Evolutionary conservation across 2,329 filamentous ascomycete genomes (phyloP), one percentile per base, ranked within the genome.

Genomic region (Pseudogymnoascus sp.): DNA sequence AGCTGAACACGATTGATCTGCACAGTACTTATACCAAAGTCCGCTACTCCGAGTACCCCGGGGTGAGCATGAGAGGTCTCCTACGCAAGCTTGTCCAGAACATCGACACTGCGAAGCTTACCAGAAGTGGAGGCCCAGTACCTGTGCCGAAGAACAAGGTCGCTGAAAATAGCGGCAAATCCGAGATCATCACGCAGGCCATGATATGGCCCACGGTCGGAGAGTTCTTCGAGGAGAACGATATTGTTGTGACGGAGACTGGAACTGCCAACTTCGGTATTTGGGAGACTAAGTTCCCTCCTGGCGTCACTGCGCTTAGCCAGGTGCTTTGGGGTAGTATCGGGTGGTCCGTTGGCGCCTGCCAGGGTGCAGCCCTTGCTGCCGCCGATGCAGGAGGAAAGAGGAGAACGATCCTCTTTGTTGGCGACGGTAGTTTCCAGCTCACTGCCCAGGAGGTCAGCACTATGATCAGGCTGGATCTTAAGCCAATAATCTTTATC

Each of bases 201-300:
- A 90, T 82, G 79, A 81, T 96, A 72, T 96, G 90, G 90, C 88
- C 88, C 0, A 82, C 82, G 38, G 77, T 94, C 14, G 86, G 88
- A 37, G 79, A 86, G 64, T 95, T 88, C 78, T 76, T 96, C 8
- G 79, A 81, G 60, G 78, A 85, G 60, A 80, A 85, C 50, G 91
- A 96, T 68, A 83, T 95, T 61, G 78, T 96, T 60, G 82, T 96
- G 58, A 93, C 91, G 0, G 91, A 95, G 73, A 96, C 91, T 2
- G 91, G 91, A 38, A 96, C 91, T 0, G 80, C 90, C 62, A 93
- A 91, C 75, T 93, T 95, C 72, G 91, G 91, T 61, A 89, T 94
- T 68, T 91, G 89, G 84, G 89, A 92, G 62, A 92, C 90, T 4
- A 82, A 83, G 41, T 94, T 96, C 76, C 91, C 91, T 0, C 72